A percentile compares a stretch with the other conserved stretches of the same genome.
Conservation (phyloP, 352 stramenopile genomes). For the Peronospora destructor region DNA sequence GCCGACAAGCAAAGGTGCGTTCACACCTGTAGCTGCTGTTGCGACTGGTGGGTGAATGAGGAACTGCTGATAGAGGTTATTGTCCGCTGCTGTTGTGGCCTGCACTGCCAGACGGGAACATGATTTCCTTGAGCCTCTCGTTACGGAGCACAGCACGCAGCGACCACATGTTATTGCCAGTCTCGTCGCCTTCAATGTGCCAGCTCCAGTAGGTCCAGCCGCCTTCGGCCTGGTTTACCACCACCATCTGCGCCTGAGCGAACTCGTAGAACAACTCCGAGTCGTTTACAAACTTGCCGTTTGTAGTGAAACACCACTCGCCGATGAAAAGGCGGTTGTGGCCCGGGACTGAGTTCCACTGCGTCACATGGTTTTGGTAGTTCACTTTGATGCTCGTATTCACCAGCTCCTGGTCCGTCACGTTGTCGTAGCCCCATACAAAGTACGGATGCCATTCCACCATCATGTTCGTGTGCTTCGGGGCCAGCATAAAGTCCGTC, state of each 20-base stretch:
- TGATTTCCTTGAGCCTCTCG: constrained; percentile 27
- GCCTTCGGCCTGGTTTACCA: constrained; percentile 44
- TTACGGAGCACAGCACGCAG: constrained; percentile 51
- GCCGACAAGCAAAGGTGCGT: constrained; percentile 39
- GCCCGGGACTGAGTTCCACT: constrained; percentile 34
- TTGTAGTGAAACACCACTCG: constrained; percentile 56
- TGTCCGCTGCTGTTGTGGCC: constrained; percentile 6
- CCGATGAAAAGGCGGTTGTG: constrained; percentile 52
- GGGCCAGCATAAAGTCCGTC: constrained; percentile 44
- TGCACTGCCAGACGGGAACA: constrained; percentile 19
- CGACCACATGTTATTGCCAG: constrained; percentile 53
- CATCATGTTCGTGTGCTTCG: constrained; percentile 62
- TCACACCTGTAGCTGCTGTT: constrained; percentile 22
- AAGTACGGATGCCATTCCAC: constrained; percentile 83
- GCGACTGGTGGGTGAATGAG: constrained; percentile 7
- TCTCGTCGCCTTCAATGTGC: constrained; percentile 61
- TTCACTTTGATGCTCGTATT: constrained; percentile 38
- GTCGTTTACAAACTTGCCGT: constrained; percentile 49
- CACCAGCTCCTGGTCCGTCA: constrained; percentile 44
- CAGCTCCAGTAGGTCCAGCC: constrained; percentile 76
- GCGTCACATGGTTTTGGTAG: constrained; percentile 28
- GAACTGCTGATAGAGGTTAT: constrained; percentile 2
- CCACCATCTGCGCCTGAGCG: constrained; percentile 37
- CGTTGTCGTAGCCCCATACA: constrained; percentile 67
- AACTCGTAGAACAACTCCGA: constrained; percentile 44